A percentile compares a stretch with the other conserved stretches of the same genome.
Evolutionary conservation across 441 rosid species (phyloP).

Genomic region (Jatropha multifida): DNA sequence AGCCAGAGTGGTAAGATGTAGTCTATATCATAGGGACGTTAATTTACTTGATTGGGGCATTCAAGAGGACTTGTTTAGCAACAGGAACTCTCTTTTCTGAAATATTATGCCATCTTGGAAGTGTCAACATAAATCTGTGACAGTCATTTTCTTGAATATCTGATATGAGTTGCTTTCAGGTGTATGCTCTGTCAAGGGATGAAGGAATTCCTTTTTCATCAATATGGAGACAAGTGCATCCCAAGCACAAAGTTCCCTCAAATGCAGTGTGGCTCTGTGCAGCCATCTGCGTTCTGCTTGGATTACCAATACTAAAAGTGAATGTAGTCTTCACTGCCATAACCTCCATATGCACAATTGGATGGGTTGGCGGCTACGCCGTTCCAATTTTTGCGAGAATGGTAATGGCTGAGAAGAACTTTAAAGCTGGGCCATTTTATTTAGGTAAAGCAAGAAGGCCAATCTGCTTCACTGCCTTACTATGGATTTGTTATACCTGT

Average conservation of each 20-base stretch:
- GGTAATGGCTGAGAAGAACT: constrained; percentile 49
- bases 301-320: constrained; percentile 54
- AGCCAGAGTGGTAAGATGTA: constrained; percentile 51
- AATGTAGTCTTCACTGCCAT: constrained; percentile 59
- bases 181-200: constrained; percentile 62
- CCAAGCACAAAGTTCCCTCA: constrained; percentile 52
- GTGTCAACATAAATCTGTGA: background rate
- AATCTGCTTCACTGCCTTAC: constrained; percentile 46
- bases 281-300: constrained; percentile 48
- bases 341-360: constrained; percentile 53
- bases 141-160: background rate
- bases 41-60: background rate
- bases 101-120: background rate
- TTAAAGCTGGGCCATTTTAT: constrained; percentile 57
- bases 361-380: constrained; percentile 67
- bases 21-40: background rate
- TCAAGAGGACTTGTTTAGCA: too few relatives aligned
- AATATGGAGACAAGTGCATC: constrained; percentile 52
- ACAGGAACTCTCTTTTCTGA: too few relatives aligned
- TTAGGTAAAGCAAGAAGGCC: constrained; percentile 57
- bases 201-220: constrained; percentile 51
- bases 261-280: constrained; percentile 67
- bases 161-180: constrained; percentile 31
- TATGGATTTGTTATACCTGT: constrained; percentile 64
- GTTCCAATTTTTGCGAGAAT: constrained; percentile 56